Conservation (phyloP, 306 rosid genomes). For the Vigna trinervia region DNA sequence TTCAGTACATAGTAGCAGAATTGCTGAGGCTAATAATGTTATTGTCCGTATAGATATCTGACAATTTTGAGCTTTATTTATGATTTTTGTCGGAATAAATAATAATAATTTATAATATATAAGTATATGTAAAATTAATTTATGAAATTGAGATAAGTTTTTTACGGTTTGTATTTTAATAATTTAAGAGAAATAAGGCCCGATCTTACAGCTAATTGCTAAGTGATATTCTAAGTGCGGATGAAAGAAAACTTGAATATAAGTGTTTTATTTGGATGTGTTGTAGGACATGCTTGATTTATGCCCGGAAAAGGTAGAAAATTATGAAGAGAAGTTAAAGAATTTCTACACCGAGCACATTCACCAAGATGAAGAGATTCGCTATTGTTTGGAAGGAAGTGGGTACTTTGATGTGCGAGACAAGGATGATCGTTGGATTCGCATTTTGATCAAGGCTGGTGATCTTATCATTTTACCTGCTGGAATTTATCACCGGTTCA, state of each 20-base stretch:
- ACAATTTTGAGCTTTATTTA: background rate
- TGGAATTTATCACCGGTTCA: constrained; percentile 92
- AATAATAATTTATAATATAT: too few species aligned
- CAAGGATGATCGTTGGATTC: constrained; percentile 85
- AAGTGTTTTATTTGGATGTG: background rate
- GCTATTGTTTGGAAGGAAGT: constrained; percentile 83
- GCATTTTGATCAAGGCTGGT: constrained; percentile 83
- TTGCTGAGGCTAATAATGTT: background rate
- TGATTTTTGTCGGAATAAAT: background rate
- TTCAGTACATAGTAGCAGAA: background rate
- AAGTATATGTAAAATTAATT: too few species aligned
- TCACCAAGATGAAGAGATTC: constrained; percentile 94
- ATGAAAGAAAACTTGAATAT: background rate
- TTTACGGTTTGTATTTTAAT: background rate
- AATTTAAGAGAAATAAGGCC: background rate
- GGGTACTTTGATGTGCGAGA: constrained; percentile 90
- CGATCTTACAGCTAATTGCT: background rate
- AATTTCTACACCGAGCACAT: constrained; percentile 93
- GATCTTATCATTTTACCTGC: constrained; percentile 97
- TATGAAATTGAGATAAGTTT: too few species aligned
- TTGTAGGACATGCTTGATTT: constrained; percentile 83
- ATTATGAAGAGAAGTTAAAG: constrained; percentile 83
- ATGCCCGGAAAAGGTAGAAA: constrained; percentile 75
- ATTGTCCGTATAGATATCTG: background rate
- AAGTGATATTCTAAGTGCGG: background rate